A percentile compares a stretch with the other conserved stretches of the same genome.
These are phyloP conservation scores for Coemansia sp. DNA, from an alignment of 192 early-diverging fungal genomes.

Conservation along the genomic window DNA sequence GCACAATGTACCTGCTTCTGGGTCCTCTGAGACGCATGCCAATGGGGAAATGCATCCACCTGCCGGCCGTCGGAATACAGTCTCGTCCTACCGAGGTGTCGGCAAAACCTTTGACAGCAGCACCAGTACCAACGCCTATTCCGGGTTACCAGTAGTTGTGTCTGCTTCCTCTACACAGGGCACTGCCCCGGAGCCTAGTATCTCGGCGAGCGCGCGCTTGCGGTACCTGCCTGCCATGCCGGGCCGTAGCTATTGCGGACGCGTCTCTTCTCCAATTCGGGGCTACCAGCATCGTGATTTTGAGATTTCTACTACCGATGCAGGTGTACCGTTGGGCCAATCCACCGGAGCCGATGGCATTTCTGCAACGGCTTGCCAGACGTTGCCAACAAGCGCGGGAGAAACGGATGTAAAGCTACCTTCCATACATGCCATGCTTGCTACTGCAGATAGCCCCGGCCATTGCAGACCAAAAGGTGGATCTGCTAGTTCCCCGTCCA, in stretches of 20 bases:
- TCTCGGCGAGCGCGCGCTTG: slow-evolving; percentile 15
- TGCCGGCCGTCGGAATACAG: slow-evolving; percentile 21
- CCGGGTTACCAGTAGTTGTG: not conserved
- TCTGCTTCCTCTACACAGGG: not conserved
- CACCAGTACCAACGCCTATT: not conserved
- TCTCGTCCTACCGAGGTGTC: slow-evolving; percentile 16
- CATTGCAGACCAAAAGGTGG: not conserved
- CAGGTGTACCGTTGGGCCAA: not conserved
- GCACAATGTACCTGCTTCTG: not conserved
- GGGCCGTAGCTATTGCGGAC: slow-evolving; percentile 2
- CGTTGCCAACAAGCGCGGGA: not conserved
- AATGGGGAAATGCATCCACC: not conserved
- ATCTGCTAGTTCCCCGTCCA: not conserved
- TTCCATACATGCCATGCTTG: slow-evolving; percentile 37
- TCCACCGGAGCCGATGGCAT: not conserved
- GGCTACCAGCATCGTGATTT: not conserved
- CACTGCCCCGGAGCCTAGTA: not conserved
- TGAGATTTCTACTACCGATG: not conserved
- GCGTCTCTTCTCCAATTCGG: not conserved
- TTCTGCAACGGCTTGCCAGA: not conserved
- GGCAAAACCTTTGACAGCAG: not conserved
- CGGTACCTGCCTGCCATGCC: slow-evolving; percentile 26
- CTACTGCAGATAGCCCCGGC: slow-evolving; percentile 3
- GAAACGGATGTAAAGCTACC: slow-evolving; percentile 25
- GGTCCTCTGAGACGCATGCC: not conserved